Evolutionary conservation across 495 filamentous ascomycete species (phyloP).

Genomic region (Filosporella fistucella): DNA sequence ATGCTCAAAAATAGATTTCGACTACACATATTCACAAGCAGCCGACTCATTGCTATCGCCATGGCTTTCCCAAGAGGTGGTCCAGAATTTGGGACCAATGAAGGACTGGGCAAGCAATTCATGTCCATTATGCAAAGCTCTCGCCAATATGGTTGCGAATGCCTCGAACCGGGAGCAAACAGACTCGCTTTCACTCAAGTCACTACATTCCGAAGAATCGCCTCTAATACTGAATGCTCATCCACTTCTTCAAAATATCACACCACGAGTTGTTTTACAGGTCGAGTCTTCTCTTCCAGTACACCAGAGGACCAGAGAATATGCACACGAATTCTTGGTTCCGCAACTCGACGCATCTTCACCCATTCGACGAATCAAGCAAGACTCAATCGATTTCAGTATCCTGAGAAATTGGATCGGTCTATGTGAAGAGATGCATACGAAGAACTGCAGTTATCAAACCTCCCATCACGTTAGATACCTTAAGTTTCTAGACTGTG

Average conservation of each 20-base stretch:
- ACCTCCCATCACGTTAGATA: neutral
- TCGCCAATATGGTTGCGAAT: neutral
- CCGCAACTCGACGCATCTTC: neutral
- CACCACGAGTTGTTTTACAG: neutral
- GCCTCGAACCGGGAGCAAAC: neutral
- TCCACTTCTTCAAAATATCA: neutral
- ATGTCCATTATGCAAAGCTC: neutral
- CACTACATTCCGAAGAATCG: neutral
- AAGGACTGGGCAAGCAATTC: neutral
- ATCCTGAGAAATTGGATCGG: neutral
- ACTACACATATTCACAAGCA: neutral
- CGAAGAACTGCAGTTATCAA: neutral
- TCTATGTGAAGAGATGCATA: conserved; percentile 1
- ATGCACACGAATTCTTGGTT: neutral
- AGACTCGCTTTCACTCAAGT: neutral
- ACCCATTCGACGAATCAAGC: neutral
- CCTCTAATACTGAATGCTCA: neutral
- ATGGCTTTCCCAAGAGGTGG: neutral
- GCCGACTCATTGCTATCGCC: neutral
- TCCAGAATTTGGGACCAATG: neutral
- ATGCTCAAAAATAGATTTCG: neutral
- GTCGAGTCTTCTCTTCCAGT: no score
- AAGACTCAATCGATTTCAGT: neutral
- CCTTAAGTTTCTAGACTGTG: conserved; percentile 2
- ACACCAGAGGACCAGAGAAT: neutral